Base-by-base conservation (phyloP, 1,139 yeast genomes). In the Kurtzmaniella natalensis region DNA sequence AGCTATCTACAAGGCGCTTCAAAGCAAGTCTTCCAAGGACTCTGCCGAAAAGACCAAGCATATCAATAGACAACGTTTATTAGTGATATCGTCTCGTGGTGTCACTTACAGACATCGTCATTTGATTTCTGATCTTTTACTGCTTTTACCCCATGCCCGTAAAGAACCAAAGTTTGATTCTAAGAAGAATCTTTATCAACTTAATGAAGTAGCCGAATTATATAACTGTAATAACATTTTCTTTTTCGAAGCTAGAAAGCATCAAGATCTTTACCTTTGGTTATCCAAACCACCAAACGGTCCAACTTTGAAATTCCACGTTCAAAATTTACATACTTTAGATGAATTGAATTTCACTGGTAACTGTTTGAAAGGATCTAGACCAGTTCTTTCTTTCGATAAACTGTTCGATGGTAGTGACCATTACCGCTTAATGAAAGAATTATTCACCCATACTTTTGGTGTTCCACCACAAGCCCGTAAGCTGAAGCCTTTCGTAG, bases 401-500 rank as follows among this genome's bases (percentile, higher is more conserved):
- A 70, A 74, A 46, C 58, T 81, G 22, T 92, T 94, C 61, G 59
- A 62, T 33, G 64, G 59, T 25, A 50, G 59, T n/a, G 76, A 70
- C 30, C 95, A 89, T 53, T 71, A 72, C 53, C 72, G 65, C 54
- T 73, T 92, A 41, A 72, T 89, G 59, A 89, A 87, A 61, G 97
- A 94, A 59, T 62, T 92, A 68, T 76, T 92, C 48, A 70, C 69
- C 39, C 97, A 89, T 45, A 76, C 81, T 22, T 88, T 94, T 56
- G 98, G 98, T 35, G 98, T 94, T 3, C 98, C 99, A 37, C 96
- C 96, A 43, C 72, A 76, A 41, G 87, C 96, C n/a, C 78, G 97
- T 61, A 88, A 86, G 61, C 72, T 89, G 35, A 92, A 94, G 64
- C 98, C 98, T 9, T 92, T 92, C 53, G 65, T 87, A 43, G 99